Base-by-base conservation (phyloP, 2,329 filamentous ascomycete genomes). In the Apiospora pterosperma region DNA sequence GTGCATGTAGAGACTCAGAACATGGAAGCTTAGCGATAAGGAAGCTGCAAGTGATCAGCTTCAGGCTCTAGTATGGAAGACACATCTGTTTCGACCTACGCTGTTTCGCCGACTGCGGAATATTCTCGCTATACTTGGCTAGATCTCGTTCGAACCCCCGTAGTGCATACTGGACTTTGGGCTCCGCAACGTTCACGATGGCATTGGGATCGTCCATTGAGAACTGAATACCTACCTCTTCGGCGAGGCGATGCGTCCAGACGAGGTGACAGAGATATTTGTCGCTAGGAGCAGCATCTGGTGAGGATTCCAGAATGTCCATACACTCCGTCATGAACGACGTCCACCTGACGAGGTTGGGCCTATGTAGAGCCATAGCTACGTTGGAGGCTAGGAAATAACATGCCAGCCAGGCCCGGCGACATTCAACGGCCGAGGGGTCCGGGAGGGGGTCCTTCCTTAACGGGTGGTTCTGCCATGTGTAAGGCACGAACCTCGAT, bases 1-100 rank as follows among this genome's bases (percentile, higher is more conserved):
- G 74, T 94, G 90, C 80, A 93, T 88, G 73, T 91, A 93, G 3
- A 94, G 79, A 67, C 84, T 90, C 39, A 92, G 74, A 2, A 90
- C 84, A 67, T 89, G 81, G 68, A 92, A 88, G 66, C 85, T 85
- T 68, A 93, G 83, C 21, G 80, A 78, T 58, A 93, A 79, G 0
- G 86, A 82, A n/a, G 85, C 89, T 89, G 73, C 64, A 44, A 12
- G 8, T 14, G 10, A 62, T 66, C 61, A 66, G 62, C n/a, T 34
- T 28, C 39, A 21, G 64, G 73, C 19, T 19, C 21, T 12, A 14
- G 19, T 16, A 10, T 23, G 19, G 41, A 21, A 6, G 34, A 36
- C 7, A 59, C 28, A 23, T 7, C 1, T 16, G 21, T 21, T 34
- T 31, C 48, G n/a, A 80, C 87, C 76, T 78, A 91, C 89, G 80